These are phyloP conservation scores for Yarrowia sp. DNA, from an alignment of 805 yeast genomes.

Conservation along the genomic window DNA sequence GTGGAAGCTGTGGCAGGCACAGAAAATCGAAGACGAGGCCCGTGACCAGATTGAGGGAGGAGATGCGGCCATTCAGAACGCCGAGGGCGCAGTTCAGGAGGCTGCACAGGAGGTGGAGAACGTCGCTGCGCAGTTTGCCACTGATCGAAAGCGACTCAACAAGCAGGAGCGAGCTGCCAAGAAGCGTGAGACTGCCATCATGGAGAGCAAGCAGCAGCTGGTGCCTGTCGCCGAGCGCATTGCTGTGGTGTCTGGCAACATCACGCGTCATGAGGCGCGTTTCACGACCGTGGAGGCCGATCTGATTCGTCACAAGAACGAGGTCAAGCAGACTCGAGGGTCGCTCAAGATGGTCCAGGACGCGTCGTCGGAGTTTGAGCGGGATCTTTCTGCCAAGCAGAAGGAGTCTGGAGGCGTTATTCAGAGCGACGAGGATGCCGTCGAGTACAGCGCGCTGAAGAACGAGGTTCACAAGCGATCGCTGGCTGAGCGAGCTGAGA, in stretches of 20 bases:
- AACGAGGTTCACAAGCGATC: constrained; percentile 26
- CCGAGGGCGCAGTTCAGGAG: constrained; percentile 31
- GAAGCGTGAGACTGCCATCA: neutral
- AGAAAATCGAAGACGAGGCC: constrained; percentile 41
- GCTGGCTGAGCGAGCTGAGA: constrained; percentile 29
- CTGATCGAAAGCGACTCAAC: neutral
- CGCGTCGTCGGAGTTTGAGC: constrained; percentile 31
- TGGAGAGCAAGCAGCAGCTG: constrained; percentile 17
- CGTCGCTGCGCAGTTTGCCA: constrained; percentile 14
- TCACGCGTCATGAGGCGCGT: constrained; percentile 10
- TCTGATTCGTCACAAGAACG: neutral
- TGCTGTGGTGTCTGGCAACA: constrained; percentile 2
- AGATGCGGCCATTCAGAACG: constrained; percentile 29
- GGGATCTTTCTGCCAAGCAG: constrained; percentile 19
- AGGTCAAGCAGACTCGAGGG: constrained; percentile 17
- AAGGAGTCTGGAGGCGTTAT: constrained; percentile 17
- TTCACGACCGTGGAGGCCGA: neutral
- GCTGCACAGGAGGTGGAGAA: constrained; percentile 7
- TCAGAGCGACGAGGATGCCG: neutral
- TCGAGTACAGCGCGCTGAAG: constrained; percentile 20
- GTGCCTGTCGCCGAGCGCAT: constrained; percentile 16
- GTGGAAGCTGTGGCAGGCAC: constrained; percentile 62
- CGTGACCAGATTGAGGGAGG: constrained; percentile 34
- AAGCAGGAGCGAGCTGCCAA: constrained; percentile 14
- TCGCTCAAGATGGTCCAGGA: constrained; percentile 9